Evolutionary conservation across 2,329 filamentous ascomycete species (phyloP).

Genomic region (Ustulina deusta): DNA sequence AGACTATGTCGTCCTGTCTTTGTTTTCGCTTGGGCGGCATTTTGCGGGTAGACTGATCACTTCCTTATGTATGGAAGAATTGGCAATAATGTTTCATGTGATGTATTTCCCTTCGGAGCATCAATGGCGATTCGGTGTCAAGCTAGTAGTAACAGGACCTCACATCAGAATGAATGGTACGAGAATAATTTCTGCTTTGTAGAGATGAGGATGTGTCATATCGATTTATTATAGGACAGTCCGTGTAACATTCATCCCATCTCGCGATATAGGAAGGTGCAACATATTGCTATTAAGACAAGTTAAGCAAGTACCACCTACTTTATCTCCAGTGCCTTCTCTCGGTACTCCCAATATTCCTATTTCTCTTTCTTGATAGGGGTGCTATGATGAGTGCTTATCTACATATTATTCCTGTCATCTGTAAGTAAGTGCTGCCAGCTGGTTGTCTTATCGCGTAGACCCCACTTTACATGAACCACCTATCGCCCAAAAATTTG

Average conservation of each 20-base stretch:
- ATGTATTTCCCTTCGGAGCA: not conserved
- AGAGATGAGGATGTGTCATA: not conserved
- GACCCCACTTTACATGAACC: slow-evolving; percentile 13
- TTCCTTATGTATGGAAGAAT: not conserved
- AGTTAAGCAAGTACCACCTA: not conserved
- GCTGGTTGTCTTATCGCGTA: slow-evolving; percentile 12
- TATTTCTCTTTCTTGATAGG: not conserved
- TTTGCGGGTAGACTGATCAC: not conserved
- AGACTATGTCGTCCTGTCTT: not conserved
- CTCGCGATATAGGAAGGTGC: slow-evolving; percentile 10
- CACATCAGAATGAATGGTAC: not conserved
- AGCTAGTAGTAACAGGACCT: not conserved
- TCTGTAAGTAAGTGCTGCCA: not conserved
- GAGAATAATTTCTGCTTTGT: not conserved
- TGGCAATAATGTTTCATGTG: not conserved
- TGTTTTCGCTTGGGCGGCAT: slow-evolving; percentile 35
- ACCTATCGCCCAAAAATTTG: slow-evolving; percentile 38
- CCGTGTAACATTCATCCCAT: not conserved
- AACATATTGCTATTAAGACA: not conserved
- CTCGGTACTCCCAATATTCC: not conserved
- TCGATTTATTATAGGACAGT: not conserved
- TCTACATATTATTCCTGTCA: not conserved
- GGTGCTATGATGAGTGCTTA: not conserved
- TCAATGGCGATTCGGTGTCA: not conserved
- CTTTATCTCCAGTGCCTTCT: not conserved